A percentile compares a stretch with the other conserved stretches of the same genome.
These are phyloP conservation scores for Colletotrichum sp. DNA, from an alignment of 2,329 filamentous ascomycete genomes.

Conservation along the genomic window DNA sequence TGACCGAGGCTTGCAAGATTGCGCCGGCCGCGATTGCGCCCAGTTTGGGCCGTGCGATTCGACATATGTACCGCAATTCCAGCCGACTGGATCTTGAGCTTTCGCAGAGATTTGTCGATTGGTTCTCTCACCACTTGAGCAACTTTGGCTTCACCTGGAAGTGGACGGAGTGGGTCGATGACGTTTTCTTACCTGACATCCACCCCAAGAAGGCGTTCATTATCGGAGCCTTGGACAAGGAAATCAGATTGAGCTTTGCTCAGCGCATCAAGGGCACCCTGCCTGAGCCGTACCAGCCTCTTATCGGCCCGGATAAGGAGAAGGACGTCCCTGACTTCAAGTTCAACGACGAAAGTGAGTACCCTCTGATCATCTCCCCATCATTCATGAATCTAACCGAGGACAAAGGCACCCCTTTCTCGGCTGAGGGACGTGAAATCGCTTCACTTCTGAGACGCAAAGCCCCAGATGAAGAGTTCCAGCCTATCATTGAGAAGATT, in stretches of 20 bases:
- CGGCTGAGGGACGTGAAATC: conserved; percentile 83
- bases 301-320: conserved; percentile 89
- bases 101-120: conserved; percentile 87
- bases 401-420: conserved; percentile 74
- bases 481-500: conserved; percentile 79
- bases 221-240: conserved; percentile 88
- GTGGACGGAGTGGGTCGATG: conserved; percentile 95
- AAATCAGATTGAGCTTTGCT: conserved; percentile 94
- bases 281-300: conserved; percentile 78
- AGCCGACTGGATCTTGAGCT: conserved; percentile 88
- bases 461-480: conserved; percentile 84
- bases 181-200: conserved; percentile 76
- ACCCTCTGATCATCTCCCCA: background rate
- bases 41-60: conserved; percentile 89
- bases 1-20: conserved; percentile 95
- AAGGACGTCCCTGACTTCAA: conserved; percentile 97
- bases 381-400: conserved; percentile 22
- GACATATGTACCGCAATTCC: conserved; percentile 85
- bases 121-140: conserved; percentile 97
- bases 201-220: conserved; percentile 96
- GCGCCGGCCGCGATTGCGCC: conserved; percentile 96
- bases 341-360: conserved; percentile 76
- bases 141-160: conserved; percentile 99
- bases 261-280: conserved; percentile 95
- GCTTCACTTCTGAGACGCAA: conserved; percentile 82